Percentiles rank a stretch among this genome's conserved stretches.
Evolutionary conservation across 768 basidiomycete genomes (phyloP).

Genomic region (Clitopilus hobsonii): DNA sequence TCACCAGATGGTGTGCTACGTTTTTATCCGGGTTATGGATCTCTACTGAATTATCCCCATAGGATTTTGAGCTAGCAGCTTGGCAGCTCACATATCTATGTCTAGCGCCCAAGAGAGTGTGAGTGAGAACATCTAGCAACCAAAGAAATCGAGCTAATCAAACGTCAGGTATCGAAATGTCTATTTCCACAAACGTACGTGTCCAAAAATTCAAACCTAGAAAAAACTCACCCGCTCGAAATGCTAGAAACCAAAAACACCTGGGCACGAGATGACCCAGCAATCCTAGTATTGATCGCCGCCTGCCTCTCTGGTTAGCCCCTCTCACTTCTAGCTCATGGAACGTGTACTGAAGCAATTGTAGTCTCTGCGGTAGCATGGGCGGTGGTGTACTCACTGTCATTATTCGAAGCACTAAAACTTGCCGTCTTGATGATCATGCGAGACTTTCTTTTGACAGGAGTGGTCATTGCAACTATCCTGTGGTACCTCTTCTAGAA

Average conservation of each 20-base stretch:
- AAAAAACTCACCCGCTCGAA: background rate
- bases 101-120: slow-evolving; percentile 91
- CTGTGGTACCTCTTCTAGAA: no score
- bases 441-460: slow-evolving; percentile 82
- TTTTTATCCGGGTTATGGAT: background rate
- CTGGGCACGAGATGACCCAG: slow-evolving; percentile 97
- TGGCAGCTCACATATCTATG: slow-evolving; percentile 96
- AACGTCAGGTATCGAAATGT: slow-evolving; percentile 81
- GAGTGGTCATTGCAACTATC: slow-evolving; percentile 67
- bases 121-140: slow-evolving; percentile 17
- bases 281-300: slow-evolving; percentile 83
- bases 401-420: slow-evolving; percentile 47
- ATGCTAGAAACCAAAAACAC: slow-evolving; percentile 90
- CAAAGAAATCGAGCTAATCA: slow-evolving; percentile 1
- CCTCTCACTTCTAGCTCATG: background rate
- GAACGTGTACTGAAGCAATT: background rate
- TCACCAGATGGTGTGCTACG: slow-evolving; percentile 72
- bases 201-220: slow-evolving; percentile 19
- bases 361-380: slow-evolving; percentile 80
- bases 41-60: background rate
- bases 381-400: slow-evolving; percentile 77
- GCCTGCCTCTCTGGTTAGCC: slow-evolving; percentile 69
- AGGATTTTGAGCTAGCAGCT: slow-evolving; percentile 97
- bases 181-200: slow-evolving; percentile 90
- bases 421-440: slow-evolving; percentile 80